Conservation (phyloP, 768 basidiomycete species). For the Russula foetens region DNA sequence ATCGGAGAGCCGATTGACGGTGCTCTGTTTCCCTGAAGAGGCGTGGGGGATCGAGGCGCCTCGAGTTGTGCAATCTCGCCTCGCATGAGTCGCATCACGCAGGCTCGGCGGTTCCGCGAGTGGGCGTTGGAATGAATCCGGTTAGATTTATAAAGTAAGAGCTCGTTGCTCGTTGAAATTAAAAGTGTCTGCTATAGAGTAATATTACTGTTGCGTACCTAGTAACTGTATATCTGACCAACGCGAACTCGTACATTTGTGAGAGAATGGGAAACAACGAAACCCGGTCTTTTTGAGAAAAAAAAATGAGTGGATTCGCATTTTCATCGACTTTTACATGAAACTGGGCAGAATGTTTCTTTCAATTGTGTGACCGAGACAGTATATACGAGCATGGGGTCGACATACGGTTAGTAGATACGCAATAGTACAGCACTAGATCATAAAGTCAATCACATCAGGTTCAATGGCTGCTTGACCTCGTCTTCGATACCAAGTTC, state of each 20-base stretch:
- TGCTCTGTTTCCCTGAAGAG: not conserved
- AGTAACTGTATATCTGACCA: too few species aligned
- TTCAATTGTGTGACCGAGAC: too few species aligned
- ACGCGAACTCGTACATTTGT: too few species aligned
- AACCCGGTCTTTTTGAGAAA: too few species aligned
- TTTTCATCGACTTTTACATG: too few species aligned
- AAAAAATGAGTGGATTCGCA: too few species aligned
- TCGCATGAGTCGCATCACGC: slow-evolving; percentile 3
- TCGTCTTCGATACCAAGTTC: slow-evolving; percentile 29
- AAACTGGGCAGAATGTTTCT: too few species aligned
- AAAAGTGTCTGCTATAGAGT: too few species aligned
- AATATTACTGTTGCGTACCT: too few species aligned
- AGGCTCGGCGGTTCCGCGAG: slow-evolving; percentile 8
- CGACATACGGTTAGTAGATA: too few species aligned
- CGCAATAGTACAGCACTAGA: not conserved
- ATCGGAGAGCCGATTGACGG: slow-evolving; percentile 23
- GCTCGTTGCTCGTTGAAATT: not conserved
- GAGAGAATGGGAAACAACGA: too few species aligned
- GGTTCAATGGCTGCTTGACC: slow-evolving; percentile 10
- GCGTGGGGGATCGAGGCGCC: slow-evolving; percentile 14
- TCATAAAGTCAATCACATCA: not conserved
- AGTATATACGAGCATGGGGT: too few species aligned
- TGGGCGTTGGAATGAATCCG: not conserved
- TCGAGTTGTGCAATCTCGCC: not conserved
- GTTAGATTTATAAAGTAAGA: not conserved